A percentile compares a stretch with the other conserved stretches of the same genome.
Evolutionary conservation across 2,329 filamentous ascomycete species (phyloP).

Genomic region (Calonectria naviculata): DNA sequence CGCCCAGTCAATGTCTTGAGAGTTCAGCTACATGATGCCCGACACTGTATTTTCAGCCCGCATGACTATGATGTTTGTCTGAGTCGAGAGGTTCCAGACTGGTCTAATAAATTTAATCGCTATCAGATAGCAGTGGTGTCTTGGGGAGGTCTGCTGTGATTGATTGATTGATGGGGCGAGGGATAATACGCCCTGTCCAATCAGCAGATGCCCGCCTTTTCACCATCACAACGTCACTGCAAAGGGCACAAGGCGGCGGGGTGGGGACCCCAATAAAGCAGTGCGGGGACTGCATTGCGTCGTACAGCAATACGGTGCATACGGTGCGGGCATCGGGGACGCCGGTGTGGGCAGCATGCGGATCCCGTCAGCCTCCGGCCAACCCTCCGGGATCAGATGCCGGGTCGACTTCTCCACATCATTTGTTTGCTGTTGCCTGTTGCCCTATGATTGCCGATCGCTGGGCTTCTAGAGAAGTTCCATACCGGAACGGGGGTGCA

Average conservation of each 20-base stretch:
- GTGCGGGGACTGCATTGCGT: conserved; percentile 6
- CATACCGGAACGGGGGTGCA: not conserved
- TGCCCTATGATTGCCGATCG: conserved; percentile 13
- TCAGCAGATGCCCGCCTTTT: not conserved
- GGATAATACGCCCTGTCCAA: not conserved
- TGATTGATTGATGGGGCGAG: not conserved
- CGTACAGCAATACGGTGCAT: not conserved
- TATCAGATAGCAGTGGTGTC: not conserved
- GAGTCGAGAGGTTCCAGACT: not conserved
- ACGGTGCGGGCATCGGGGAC: conserved; percentile 19
- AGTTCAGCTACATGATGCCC: not conserved
- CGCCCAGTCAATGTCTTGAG: not conserved
- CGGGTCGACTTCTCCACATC: conserved; percentile 33
- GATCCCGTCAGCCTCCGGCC: conserved; percentile 21
- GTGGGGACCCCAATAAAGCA: not conserved
- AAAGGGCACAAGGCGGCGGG: not conserved
- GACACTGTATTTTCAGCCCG: not conserved
- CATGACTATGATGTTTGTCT: not conserved
- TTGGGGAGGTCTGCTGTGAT: not conserved
- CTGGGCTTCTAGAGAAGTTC: conserved; percentile 23
- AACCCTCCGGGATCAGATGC: conserved; percentile 25
- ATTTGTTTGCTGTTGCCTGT: conserved; percentile 19
- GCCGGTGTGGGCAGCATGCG: conserved; percentile 25
- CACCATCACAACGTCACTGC: not conserved
- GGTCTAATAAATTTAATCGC: not conserved